These are phyloP conservation scores for Aureobasidium sp. DNA, from an alignment of 2,329 filamentous ascomycete species.

Conservation along the genomic window DNA sequence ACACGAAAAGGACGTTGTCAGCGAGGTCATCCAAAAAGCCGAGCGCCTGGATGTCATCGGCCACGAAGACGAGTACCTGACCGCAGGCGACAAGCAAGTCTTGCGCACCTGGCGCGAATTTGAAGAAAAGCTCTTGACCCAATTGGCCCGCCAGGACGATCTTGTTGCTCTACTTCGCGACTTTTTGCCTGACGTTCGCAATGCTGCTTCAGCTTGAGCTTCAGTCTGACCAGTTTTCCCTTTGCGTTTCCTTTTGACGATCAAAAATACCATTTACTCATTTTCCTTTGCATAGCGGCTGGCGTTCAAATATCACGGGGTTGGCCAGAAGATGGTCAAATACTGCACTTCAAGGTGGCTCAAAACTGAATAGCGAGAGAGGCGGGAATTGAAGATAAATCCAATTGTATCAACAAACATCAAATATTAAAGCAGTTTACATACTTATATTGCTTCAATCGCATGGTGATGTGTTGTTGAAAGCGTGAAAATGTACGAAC, in stretches of 20 bases:
- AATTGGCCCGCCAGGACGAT: slow-evolving; percentile 75
- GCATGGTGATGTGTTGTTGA: no score
- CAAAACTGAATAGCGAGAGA: no score
- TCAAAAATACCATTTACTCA: neutral
- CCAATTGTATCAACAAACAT: no score
- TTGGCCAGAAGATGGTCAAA: no score
- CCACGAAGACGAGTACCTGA: slow-evolving; percentile 72
- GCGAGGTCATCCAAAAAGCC: slow-evolving; percentile 68
- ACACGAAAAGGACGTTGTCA: slow-evolving; percentile 63
- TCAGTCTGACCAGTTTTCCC: no score
- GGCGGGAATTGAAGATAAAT: no score
- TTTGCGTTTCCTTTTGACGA: neutral
- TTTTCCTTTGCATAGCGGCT: slow-evolving; percentile 9
- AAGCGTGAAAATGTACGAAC: no score
- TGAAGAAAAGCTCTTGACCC: slow-evolving; percentile 65
- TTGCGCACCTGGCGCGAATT: slow-evolving; percentile 54
- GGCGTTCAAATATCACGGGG: neutral
- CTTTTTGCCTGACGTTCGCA: slow-evolving; percentile 21
- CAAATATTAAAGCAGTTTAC: no score
- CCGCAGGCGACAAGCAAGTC: slow-evolving; percentile 61
- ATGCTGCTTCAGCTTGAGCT: neutral
- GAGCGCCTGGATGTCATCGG: slow-evolving; percentile 80
- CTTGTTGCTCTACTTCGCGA: slow-evolving; percentile 77
- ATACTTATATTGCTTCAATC: no score
- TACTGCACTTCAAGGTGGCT: no score